phyloP scores from a whole-genome alignment of 148 eudicot species.

The Bassia scoparia region DNA sequence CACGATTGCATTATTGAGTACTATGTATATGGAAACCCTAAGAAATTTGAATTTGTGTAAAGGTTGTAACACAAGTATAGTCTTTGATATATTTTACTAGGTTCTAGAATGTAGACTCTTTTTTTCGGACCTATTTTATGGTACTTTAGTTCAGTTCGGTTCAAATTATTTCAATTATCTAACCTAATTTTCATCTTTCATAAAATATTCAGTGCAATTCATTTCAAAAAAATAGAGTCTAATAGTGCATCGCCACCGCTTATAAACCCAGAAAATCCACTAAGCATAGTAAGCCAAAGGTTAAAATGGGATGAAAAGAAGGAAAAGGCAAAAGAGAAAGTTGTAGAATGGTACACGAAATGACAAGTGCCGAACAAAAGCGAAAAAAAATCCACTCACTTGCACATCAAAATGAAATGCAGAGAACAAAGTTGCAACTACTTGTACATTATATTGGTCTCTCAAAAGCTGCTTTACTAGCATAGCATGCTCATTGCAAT shows the following conservation, averaged over 20 bases:
- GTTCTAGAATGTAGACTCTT: too few relatives aligned
- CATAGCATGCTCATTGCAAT: slow-evolving; percentile 12
- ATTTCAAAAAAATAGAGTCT: too few relatives aligned
- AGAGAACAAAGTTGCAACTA: background rate
- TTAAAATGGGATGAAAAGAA: background rate
- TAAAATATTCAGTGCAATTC: too few relatives aligned
- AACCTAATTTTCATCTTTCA: too few relatives aligned
- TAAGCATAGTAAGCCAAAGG: background rate
- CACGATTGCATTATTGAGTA: too few relatives aligned
- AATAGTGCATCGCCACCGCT: background rate
- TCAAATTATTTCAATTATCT: too few relatives aligned
- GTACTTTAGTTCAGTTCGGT: too few relatives aligned
- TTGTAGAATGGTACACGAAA: background rate
- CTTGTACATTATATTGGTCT: background rate
- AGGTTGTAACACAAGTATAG: too few relatives aligned
- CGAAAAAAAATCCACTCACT: slow-evolving; percentile 21
- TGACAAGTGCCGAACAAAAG: background rate
- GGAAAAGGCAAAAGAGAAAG: background rate
- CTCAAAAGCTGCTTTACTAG: slow-evolving; percentile 22
- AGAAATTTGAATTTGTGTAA: too few relatives aligned
- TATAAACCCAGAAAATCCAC: background rate
- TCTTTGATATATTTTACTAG: too few relatives aligned
- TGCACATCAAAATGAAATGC: slow-evolving; percentile 18
- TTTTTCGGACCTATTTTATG: too few relatives aligned
- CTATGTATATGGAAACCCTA: too few relatives aligned